These are phyloP conservation scores for Codiaeum variegatum DNA, from an alignment of 441 rosid species.

Conservation along the genomic window DNA sequence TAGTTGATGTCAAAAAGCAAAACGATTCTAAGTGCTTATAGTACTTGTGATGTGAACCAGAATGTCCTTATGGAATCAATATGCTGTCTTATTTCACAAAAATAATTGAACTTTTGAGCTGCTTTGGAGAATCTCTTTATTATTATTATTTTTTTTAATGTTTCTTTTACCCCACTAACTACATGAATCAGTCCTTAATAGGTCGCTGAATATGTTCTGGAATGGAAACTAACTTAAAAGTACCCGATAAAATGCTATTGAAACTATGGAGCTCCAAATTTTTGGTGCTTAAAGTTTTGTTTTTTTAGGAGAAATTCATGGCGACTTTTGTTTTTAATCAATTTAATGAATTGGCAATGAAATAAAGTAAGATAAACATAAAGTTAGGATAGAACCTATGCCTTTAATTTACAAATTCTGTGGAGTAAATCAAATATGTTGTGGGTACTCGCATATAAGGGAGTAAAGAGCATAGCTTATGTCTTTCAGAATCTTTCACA, in stretches of 20 bases:
- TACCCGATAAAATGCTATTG: neutral
- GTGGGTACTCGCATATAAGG: neutral
- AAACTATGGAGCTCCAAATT: neutral
- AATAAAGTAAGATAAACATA: neutral
- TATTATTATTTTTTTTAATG: neutral
- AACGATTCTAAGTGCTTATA: constrained; percentile 12
- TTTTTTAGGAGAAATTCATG: neutral
- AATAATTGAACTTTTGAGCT: constrained; percentile 25
- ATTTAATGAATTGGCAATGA: neutral
- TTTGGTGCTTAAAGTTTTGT: neutral
- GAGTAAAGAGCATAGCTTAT: neutral
- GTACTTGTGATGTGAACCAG: constrained; percentile 11
- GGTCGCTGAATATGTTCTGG: constrained; percentile 21
- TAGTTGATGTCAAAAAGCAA: constrained; percentile 6
- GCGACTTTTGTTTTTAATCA: neutral
- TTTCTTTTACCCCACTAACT: constrained; percentile 4
- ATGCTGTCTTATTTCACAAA: constrained; percentile 19
- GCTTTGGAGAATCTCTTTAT: constrained; percentile 26
- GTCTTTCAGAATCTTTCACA: neutral
- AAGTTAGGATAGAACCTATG: neutral
- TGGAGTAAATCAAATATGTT: neutral
- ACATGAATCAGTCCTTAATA: constrained; percentile 6
- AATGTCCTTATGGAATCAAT: constrained; percentile 20
- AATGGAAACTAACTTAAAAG: constrained; percentile 18
- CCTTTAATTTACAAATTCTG: neutral